Conservation (phyloP, 305 asterid genomes). For the Fraxinus nigra region DNA sequence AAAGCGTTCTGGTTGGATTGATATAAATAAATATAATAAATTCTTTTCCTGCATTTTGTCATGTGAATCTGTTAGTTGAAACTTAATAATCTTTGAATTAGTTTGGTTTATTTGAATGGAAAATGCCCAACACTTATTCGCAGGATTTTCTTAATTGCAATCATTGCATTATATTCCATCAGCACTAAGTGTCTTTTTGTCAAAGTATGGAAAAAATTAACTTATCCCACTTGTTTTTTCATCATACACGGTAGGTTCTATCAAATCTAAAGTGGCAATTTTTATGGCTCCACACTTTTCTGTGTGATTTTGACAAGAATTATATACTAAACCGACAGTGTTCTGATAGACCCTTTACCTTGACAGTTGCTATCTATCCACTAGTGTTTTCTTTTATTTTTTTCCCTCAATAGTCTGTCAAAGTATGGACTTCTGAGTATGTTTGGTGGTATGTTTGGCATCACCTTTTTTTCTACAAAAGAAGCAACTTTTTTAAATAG, state of each 20-base stretch:
- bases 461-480: neutral
- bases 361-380: neutral
- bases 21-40: conserved; percentile 11
- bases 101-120: conserved; percentile 16
- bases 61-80: conserved; percentile 21
- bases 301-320: conserved; percentile 8
- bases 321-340: neutral
- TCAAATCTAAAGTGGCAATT: conserved; percentile 23
- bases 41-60: neutral
- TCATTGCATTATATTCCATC: conserved; percentile 26
- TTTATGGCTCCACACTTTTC: conserved; percentile 17
- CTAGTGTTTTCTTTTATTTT: neutral
- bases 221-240: conserved; percentile 16
- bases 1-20: conserved; percentile 34
- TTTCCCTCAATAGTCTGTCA: neutral
- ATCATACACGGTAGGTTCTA: neutral
- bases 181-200: conserved; percentile 33
- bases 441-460: neutral
- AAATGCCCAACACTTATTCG: neutral
- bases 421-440: neutral
- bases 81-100: conserved; percentile 10
- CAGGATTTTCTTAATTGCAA: conserved; percentile 21
- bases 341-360: neutral
- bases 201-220: conserved; percentile 28
- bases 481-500: neutral